These are phyloP conservation scores for Beauveria brongniartii DNA, from an alignment of 2,329 filamentous ascomycete species.

Conservation along the genomic window DNA sequence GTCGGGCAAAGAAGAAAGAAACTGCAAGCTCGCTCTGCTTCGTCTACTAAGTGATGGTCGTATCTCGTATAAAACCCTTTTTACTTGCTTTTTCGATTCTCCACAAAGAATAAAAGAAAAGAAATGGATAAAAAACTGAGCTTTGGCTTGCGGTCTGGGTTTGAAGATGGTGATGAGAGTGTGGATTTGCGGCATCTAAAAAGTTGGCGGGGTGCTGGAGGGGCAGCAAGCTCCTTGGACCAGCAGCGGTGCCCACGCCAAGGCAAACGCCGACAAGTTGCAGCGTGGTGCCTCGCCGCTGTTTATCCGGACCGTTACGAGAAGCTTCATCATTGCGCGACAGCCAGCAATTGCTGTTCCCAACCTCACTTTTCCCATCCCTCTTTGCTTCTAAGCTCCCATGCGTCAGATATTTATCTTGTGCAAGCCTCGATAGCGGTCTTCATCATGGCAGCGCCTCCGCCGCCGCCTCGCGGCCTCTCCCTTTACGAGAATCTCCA, in stretches of 20 bases:
- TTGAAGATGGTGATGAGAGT: background rate
- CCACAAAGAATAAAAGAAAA: background rate
- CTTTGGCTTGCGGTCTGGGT: slow-evolving; percentile 2
- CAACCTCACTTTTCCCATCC: background rate
- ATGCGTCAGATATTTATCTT: background rate
- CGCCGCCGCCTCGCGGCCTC: slow-evolving; percentile 41
- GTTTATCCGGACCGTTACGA: slow-evolving; percentile 19
- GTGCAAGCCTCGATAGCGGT: background rate
- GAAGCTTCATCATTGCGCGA: slow-evolving; percentile 8
- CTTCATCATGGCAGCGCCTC: slow-evolving; percentile 20
- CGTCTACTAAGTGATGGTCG: background rate
- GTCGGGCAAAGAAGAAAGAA: background rate
- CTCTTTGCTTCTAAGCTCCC: background rate
- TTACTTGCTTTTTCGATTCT: background rate
- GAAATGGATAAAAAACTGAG: slow-evolving; percentile 9
- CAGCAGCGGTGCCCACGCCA: no score
- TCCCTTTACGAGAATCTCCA: slow-evolving; percentile 83
- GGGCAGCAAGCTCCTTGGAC: slow-evolving; percentile 17
- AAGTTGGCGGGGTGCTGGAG: slow-evolving; percentile 28
- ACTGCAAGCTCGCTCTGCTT: background rate
- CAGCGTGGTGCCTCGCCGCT: slow-evolving; percentile 14
- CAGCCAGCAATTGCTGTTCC: background rate
- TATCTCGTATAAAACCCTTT: background rate
- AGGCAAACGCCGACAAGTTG: no score
- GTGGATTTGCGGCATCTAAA: slow-evolving; percentile 12